Evolutionary conservation across 306 rosid species (phyloP), one percentile per base, ranked within the genome.

Genomic region (Cotoneaster glaucophyllus): DNA sequence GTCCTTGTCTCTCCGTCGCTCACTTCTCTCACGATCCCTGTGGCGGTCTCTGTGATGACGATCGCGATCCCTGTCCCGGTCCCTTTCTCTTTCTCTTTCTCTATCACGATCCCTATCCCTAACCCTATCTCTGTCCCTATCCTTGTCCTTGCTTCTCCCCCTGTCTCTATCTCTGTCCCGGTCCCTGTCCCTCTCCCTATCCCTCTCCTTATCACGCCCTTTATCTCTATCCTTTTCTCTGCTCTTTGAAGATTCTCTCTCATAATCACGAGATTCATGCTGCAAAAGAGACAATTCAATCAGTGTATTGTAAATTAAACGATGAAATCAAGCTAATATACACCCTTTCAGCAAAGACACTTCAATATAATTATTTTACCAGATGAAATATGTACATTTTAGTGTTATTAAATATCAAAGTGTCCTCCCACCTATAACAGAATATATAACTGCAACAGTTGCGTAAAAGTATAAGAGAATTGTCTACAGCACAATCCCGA

Each of bases 201-300:
- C 85, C 76, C 80, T 83, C 28, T 84, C 93, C 79, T 72, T 83
- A 24, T 82, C 87, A 25, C 84, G 85, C 67, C 96, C 98, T 73
- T 91, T 93, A 19, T 89, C 97, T 52, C 91, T 86, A 13, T 87
- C 98, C 89, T 87, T 94, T 17, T 95, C 99, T 74, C 97, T 84
- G 78, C 96, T 92, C 86, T 88, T 92, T 11, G 97, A 92, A 69
- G 96, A 88, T 31, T 83, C 97, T 73, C 93, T 92, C 71, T 95
- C 99, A 69, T 86, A 81, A 74, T 95, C 99, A 14, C 91, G 96
- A 61, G 90, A 89, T 31, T 83, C 93, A 64, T 81, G 91, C 99
- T 92, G 92, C 79, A 81, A 78, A 62, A 70, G 4, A 72, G 8
- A 41, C 34, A 53, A 43, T 22, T 15, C 24, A 3, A 76, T 76